Base-by-base conservation (phyloP, 169 alveolate genomes). In the Cryptosporidium sp. region DNA sequence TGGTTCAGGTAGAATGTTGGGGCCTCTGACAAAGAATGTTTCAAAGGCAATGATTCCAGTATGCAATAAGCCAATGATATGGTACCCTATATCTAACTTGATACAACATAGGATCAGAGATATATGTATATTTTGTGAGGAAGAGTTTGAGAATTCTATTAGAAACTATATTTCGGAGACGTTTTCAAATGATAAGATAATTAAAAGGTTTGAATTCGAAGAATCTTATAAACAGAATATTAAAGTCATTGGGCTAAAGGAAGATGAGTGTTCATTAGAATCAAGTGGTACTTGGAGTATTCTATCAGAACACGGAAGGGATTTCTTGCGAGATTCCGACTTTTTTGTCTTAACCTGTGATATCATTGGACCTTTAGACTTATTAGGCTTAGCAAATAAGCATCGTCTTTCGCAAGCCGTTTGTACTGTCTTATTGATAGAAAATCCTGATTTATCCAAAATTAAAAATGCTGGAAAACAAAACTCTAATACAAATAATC, bases 11-110 rank as follows among this genome's bases (percentile, higher is more conserved):
- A 84, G 86, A 84, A 70, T 68, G 85, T 70, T 91, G 68, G 71
- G 68, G 50, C 93, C 93, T 43, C 55, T 91, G 23, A 43, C 93
- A 50, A 37, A 39, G 21, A 48, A 58, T 16, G 41, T 35, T 10
- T 71, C 91, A 23, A 91, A 91, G 75, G 89, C 89, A 33, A 41
- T 91, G 51, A 71, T 91, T n/a, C 93, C 93, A 23, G 84, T 91
- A 29, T 75, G 85, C 39, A 91, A 91, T 62, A 91, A 80, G 48
- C 93, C 93, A 14, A 84, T 91, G 92, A 84, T 91, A 31, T 80
- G 89, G 89, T 80, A 80, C 75, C 80, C 89, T n/a, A 5, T 80
- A 16, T 31, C 89, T 18, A 80, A 80, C 45, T 65, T 80, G 31
- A 58, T 59, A 29, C 26, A 59, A 26, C 61, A 80, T 37, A 59